Conservation (phyloP, 805 yeast species). For the Myxozyma geophila region DNA sequence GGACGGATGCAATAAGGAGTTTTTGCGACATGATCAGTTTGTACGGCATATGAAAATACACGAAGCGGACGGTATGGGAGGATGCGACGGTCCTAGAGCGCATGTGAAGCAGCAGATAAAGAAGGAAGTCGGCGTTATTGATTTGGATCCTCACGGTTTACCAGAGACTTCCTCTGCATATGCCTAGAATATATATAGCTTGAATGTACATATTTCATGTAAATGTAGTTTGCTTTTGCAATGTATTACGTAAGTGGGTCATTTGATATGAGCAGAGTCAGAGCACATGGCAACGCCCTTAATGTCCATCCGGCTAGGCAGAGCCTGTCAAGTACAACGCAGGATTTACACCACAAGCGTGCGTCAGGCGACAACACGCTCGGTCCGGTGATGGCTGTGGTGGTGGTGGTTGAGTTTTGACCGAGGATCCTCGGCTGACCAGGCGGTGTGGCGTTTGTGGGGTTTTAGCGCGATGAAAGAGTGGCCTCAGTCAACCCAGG, state of each 20-base stretch:
- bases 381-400: constrained; percentile 10
- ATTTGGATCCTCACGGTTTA: constrained; percentile 1
- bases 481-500: neutral
- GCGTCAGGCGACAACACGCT: neutral
- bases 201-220: neutral
- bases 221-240: neutral
- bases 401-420: too few relatives aligned
- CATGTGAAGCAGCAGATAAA: neutral
- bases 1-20: constrained; percentile 39
- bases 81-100: constrained; percentile 7
- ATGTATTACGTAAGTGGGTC: neutral
- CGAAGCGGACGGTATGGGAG: constrained; percentile 9
- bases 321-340: too few relatives aligned
- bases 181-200: neutral
- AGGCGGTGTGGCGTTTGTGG: neutral
- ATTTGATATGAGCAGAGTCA: too few relatives aligned
- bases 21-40: constrained; percentile 40
- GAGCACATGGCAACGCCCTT: too few relatives aligned
- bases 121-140: constrained; percentile 1
- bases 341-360: too few relatives aligned
- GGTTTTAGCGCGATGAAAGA: neutral
- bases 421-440: constrained; percentile 2
- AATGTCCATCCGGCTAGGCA: too few relatives aligned
- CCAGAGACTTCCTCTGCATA: neutral
- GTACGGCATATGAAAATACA: constrained; percentile 39